Base-by-base conservation (phyloP, 1,284 basidiomycete genomes). In the Cutaneotrichosporon cavernicola region DNA sequence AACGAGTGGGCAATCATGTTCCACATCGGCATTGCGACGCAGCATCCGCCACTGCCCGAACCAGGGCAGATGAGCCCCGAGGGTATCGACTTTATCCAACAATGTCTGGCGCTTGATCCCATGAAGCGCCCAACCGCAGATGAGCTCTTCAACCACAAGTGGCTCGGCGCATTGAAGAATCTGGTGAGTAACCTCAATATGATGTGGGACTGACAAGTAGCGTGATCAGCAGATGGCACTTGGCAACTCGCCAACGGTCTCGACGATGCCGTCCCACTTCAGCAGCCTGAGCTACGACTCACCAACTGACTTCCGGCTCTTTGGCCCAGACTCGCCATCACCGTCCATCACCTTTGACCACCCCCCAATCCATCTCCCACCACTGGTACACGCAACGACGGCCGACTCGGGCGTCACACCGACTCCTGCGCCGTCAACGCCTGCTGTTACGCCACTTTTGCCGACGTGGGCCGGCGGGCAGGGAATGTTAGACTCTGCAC, bases 1-100 rank as follows among this genome's bases (percentile, higher is more conserved):
- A 99, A 99, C 73, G 96, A 99, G 85, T 99, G 97, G 92, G 94
- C 93, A 6, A 96, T 97, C 82, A 97, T 97, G 95, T 98, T 97
- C 85, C 95, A 97, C 77, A 97, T 97, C 58, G 95, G 96, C 59
- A 93, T 98, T 63, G 92, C 96, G 2, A 96, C 93, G 8, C 91
- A 99, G 75, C 93, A 97, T 75, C 97, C 97, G 9, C 95, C 94
- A 3, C 82, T 99, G 14, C 97, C 97, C 2, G 94, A 97, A 67
- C 86, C 91, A 4, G 87, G 87, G 58, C 92, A 99, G 80, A 86
- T 99, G 47, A 91, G 91, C 72, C 88, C 90, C 49, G 78, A 90
- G 55, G 97, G 97, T 32, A 96, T 98, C 76, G 89, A 90, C 78
- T 99, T 99, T 79, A 93, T 98, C 78, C 89, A 91, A 63, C 87